Percentiles rank a stretch among this genome's conserved stretches.
Conservation (phyloP, 495 filamentous ascomycete genomes). For the Penicillium goetzii region DNA sequence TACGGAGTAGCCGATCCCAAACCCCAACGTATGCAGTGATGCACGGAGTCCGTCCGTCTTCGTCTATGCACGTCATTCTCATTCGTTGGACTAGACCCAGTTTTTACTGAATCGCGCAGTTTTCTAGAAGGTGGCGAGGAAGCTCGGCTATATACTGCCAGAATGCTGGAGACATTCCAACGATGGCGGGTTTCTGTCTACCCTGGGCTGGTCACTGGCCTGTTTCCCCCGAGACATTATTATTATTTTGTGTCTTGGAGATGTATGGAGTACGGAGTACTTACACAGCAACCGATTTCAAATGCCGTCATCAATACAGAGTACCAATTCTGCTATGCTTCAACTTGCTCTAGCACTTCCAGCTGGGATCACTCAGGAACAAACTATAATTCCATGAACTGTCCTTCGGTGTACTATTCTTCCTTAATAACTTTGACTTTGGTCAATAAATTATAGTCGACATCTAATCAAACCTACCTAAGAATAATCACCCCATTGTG, state of each 20-base stretch:
- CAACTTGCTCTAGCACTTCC: neutral
- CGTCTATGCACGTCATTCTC: conserved; percentile 25
- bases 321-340: neutral
- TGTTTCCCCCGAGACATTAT: conserved; percentile 14
- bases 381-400: neutral
- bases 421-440: neutral
- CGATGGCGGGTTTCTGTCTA: conserved; percentile 1
- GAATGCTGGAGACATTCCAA: conserved; percentile 20
- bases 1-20: conserved; percentile 16
- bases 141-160: conserved; percentile 23
- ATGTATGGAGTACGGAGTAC: neutral
- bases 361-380: neutral
- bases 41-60: conserved; percentile 22
- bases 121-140: conserved; percentile 38
- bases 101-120: conserved; percentile 26
- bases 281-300: neutral
- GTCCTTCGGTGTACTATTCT: neutral
- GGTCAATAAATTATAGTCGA: neutral
- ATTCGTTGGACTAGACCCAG: conserved; percentile 28
- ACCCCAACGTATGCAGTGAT: conserved; percentile 12
- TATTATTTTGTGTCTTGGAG: neutral
- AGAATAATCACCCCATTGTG: neutral
- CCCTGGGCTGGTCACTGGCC: conserved; percentile 3
- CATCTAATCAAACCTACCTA: neutral
- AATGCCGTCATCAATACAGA: neutral